A percentile compares a stretch with the other conserved stretches of the same genome.
phyloP scores from a whole-genome alignment of 352 stramenopile species.

The Phytophthora gonapodyides region DNA sequence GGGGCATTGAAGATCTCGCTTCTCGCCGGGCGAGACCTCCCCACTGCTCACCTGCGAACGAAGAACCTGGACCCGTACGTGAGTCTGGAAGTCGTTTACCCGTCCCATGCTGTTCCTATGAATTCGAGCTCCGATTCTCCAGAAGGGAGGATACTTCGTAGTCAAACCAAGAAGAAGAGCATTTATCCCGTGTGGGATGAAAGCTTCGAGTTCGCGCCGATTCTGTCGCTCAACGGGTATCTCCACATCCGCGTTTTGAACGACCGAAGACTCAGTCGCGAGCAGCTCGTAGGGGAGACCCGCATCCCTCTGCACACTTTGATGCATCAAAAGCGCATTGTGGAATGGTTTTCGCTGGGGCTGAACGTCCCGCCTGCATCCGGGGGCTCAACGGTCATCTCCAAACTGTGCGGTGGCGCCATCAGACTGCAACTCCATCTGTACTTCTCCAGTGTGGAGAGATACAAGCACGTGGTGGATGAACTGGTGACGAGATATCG shows the following conservation, averaged over 20 bases:
- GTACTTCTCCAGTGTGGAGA: constrained; percentile 62
- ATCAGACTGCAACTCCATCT: constrained; percentile 67
- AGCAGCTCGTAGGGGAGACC: constrained; percentile 72
- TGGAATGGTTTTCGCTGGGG: constrained; percentile 64
- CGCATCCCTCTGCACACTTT: constrained; percentile 64
- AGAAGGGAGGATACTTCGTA: constrained; percentile 45
- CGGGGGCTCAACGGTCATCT: constrained; percentile 10
- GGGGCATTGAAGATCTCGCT: constrained; percentile 62
- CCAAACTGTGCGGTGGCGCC: constrained; percentile 44
- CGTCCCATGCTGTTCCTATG: constrained; percentile 30
- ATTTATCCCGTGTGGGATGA: constrained; percentile 84
- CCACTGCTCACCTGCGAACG: constrained; percentile 61
- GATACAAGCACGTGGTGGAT: constrained; percentile 61
- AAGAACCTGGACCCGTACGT: constrained; percentile 81
- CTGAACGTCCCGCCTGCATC: constrained; percentile 31
- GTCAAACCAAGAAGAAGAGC: constrained; percentile 70
- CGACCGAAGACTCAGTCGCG: constrained; percentile 64
- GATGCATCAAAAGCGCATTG: constrained; percentile 63
- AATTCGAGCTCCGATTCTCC: constrained; percentile 10
- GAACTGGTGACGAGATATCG: constrained; percentile 63
- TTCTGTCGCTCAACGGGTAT: constrained; percentile 69
- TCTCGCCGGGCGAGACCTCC: constrained; percentile 55
- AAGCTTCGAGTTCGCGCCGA: constrained; percentile 65
- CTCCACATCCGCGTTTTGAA: constrained; percentile 72
- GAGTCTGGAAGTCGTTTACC: constrained; percentile 66